phyloP scores from a whole-genome alignment of 1,284 basidiomycete genomes.

The Ganoderma boninense region DNA sequence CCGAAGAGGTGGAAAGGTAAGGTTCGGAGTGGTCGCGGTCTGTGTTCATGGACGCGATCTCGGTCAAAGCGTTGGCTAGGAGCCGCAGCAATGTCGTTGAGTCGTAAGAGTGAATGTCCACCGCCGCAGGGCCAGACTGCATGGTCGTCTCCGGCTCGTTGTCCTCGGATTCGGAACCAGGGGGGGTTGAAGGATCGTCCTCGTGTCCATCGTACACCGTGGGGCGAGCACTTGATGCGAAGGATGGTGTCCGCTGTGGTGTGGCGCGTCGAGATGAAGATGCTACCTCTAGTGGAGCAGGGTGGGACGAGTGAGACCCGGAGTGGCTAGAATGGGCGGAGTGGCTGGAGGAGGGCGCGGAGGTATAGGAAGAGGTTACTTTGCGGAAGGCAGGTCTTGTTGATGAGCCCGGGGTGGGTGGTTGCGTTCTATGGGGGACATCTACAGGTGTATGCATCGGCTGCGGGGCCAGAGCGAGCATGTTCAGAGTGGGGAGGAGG shows the following conservation, averaged over 20 bases:
- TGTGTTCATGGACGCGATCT: conserved; percentile 81
- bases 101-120: conserved; percentile 74
- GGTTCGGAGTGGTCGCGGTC: conserved; percentile 73
- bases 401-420: conserved; percentile 37
- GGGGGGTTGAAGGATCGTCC: conserved; percentile 35
- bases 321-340: conserved; percentile 29
- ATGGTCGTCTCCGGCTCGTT: conserved; percentile 32
- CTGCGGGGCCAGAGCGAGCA: conserved; percentile 43
- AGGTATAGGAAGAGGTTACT: conserved; percentile 34
- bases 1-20: conserved; percentile 28
- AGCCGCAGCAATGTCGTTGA: conserved; percentile 82
- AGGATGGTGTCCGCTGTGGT: conserved; percentile 34
- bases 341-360: conserved; percentile 35
- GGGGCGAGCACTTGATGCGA: conserved; percentile 26
- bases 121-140: conserved; percentile 22
- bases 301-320: conserved; percentile 26
- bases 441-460: conserved; percentile 39
- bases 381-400: conserved; percentile 35
- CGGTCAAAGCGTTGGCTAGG: conserved; percentile 89
- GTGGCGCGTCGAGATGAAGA: conserved; percentile 31
- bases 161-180: conserved; percentile 37
- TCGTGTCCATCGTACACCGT: conserved; percentile 31
- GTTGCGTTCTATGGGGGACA: conserved; percentile 37
- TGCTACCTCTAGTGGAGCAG: conserved; percentile 24
- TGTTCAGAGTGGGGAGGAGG: conserved; percentile 27